Percentiles rank a stretch among this genome's conserved stretches.
Evolutionary conservation across 495 filamentous ascomycete genomes (phyloP).

Genomic region (Penicillium fimorum): DNA sequence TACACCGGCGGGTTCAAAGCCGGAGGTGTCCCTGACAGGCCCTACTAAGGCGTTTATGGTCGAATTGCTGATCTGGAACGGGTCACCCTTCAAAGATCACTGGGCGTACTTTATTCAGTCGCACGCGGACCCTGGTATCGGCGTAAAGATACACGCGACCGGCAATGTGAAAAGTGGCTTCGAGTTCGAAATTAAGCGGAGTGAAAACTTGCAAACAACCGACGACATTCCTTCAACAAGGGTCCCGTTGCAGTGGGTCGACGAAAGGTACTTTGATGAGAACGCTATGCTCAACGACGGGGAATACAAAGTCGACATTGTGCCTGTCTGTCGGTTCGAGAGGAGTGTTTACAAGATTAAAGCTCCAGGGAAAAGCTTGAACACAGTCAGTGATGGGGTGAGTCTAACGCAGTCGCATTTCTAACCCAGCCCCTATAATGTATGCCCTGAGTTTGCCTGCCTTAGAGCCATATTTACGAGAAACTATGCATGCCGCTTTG

Average conservation of each 20-base stretch:
- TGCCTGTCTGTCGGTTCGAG: conserved; percentile 23
- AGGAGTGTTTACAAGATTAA: conserved; percentile 12
- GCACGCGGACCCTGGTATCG: conserved; percentile 13
- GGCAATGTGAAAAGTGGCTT: conserved; percentile 30
- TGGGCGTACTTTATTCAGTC: conserved; percentile 31
- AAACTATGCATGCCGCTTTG: neutral
- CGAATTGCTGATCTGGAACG: conserved; percentile 30
- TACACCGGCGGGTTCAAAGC: neutral
- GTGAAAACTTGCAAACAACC: conserved; percentile 14
- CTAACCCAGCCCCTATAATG: neutral
- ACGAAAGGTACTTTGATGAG: conserved; percentile 18
- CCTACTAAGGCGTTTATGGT: conserved; percentile 18
- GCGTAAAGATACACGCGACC: conserved; percentile 24
- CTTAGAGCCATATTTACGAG: neutral
- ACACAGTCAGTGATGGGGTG: conserved; percentile 12
- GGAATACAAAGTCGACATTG: conserved; percentile 11
- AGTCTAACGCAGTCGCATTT: neutral
- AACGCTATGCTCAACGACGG: conserved; percentile 24
- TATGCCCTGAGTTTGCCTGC: neutral
- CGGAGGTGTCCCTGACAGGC: neutral
- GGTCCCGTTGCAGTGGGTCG: conserved; percentile 31
- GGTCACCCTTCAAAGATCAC: conserved; percentile 33
- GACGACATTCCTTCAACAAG: conserved; percentile 16
- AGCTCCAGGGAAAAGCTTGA: conserved; percentile 15
- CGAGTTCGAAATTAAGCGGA: conserved; percentile 26